Percentiles rank a stretch among this genome's conserved stretches.
phyloP scores from a whole-genome alignment of 352 stramenopile species.

The Phytophthora tubulina region DNA sequence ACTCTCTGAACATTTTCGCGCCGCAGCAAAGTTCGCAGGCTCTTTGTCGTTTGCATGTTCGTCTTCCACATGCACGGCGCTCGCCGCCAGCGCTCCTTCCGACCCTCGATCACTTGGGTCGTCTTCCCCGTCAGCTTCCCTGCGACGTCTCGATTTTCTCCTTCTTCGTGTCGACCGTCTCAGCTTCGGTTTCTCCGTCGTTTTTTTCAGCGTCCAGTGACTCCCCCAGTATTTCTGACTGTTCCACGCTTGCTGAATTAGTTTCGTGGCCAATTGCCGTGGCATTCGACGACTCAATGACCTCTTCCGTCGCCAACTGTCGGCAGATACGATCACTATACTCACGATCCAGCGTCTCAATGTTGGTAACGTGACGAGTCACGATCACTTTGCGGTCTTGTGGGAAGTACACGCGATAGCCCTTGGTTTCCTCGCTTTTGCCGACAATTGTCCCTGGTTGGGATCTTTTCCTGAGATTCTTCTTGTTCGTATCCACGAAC shows the following conservation, averaged over 20 bases:
- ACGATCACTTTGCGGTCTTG: conserved; percentile 10
- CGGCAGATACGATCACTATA: no score
- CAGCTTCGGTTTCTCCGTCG: no score
- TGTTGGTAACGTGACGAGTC: conserved; percentile 16
- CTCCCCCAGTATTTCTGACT: no score
- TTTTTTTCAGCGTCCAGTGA: no score
- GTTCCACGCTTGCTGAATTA: no score
- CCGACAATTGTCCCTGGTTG: conserved; percentile 22
- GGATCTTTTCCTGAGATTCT: conserved; percentile 11
- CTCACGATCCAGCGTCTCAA: not conserved
- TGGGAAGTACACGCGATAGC: conserved; percentile 26
- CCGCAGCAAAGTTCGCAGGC: not conserved
- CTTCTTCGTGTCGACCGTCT: no score
- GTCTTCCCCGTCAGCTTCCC: not conserved
- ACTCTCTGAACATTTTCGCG: not conserved
- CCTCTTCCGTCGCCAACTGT: no score
- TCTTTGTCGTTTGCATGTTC: not conserved
- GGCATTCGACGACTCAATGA: no score
- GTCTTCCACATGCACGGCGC: not conserved
- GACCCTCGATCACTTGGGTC: not conserved
- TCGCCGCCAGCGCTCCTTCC: not conserved
- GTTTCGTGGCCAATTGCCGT: no score
- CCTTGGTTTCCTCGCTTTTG: conserved; percentile 19
- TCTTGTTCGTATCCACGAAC: no score
- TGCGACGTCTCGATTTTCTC: no score